Conservation (phyloP, 2,329 filamentous ascomycete genomes). For the Polychaeton citri region DNA sequence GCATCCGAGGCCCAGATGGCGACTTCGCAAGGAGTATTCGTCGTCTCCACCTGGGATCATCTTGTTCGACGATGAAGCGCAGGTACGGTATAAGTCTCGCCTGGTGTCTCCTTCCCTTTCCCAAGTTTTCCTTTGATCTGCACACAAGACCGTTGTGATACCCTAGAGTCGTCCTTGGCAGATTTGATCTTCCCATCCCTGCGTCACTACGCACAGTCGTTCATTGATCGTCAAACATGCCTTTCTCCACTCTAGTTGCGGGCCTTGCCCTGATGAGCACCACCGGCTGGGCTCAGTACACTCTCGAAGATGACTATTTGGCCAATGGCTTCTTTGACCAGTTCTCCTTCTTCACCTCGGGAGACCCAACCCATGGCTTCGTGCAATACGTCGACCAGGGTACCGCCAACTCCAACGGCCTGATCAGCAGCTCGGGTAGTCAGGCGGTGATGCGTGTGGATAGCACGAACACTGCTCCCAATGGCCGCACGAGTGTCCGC, state of each 20-base stretch:
- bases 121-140: not conserved
- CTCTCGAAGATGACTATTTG: conserved; percentile 36
- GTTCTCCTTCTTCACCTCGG: conserved; percentile 37
- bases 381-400: conserved; percentile 52
- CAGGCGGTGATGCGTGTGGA: conserved; percentile 23
- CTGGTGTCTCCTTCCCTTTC: not conserved
- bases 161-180: not conserved
- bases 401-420: conserved; percentile 31
- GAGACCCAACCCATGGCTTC: conserved; percentile 62
- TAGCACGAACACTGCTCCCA: conserved; percentile 27
- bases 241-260: conserved; percentile 9
- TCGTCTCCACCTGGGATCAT: no score
- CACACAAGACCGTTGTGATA: not conserved
- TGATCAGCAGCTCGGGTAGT: conserved; percentile 11
- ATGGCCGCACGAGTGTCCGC: conserved; percentile 57
- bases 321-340: conserved; percentile 34
- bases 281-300: conserved; percentile 17
- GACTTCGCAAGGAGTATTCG: no score
- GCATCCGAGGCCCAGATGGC: no score
- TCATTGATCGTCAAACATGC: conserved; percentile 10
- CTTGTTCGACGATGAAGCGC: no score
- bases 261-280: conserved; percentile 10
- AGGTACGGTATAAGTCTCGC: not conserved
- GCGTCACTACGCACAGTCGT: conserved; percentile 4
- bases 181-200: not conserved